phyloP scores from a whole-genome alignment of 164 flowering plant genomes.

The Nelumbo lutea region DNA sequence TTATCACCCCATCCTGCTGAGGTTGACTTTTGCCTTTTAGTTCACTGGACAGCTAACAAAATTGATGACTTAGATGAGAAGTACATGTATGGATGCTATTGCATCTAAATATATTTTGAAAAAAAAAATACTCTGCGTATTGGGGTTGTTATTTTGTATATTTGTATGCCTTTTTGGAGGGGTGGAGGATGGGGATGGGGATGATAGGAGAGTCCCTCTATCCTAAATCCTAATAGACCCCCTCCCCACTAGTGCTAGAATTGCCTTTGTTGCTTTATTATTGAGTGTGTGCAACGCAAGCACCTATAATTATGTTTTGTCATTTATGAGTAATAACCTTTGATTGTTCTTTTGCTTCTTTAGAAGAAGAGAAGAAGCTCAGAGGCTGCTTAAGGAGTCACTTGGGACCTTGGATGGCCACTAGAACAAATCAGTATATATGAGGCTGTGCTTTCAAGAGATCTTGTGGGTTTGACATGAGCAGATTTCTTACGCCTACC shows the following conservation, averaged over 20 bases:
- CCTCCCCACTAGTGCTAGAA: not conserved
- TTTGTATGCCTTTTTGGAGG: too few species aligned
- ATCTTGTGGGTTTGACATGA: too few species aligned
- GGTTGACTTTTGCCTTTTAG: not conserved
- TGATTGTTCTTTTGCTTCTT: slow-evolving; percentile 15
- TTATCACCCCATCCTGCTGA: not conserved
- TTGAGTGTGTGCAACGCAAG: not conserved
- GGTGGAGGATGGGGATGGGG: too few species aligned
- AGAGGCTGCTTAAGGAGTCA: slow-evolving; percentile 69
- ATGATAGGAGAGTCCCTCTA: too few species aligned
- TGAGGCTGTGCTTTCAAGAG: too few species aligned
- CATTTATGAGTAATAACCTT: not conserved
- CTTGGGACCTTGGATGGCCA: slow-evolving; percentile 60
- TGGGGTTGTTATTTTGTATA: too few species aligned
- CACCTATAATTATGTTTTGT: too few species aligned
- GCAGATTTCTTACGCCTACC: too few species aligned
- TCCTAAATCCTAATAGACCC: too few species aligned
- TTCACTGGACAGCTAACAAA: not conserved
- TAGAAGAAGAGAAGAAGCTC: slow-evolving; percentile 89
- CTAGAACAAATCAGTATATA: not conserved
- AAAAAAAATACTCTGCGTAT: too few species aligned
- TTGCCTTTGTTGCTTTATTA: not conserved
- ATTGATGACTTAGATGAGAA: not conserved
- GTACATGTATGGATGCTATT: not conserved
- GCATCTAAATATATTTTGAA: too few species aligned